Evolutionary conservation across 768 basidiomycete genomes (phyloP).

Genomic region (Serendipita sp.): DNA sequence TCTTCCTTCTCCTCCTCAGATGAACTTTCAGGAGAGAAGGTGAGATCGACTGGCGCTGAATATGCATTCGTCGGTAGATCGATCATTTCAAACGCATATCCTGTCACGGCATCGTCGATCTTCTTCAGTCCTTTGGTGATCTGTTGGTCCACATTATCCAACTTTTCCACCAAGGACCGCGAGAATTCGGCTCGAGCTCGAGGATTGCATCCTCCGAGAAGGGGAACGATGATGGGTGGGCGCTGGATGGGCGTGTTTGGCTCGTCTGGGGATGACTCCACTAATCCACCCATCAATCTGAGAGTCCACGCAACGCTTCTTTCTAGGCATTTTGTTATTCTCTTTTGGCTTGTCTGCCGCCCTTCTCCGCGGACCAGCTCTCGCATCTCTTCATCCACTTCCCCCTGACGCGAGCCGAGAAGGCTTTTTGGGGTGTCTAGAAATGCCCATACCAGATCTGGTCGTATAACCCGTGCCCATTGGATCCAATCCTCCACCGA

Average conservation of each 20-base stretch:
- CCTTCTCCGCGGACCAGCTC: conserved; percentile 28
- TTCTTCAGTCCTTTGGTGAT: conserved; percentile 32
- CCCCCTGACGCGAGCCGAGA: not conserved
- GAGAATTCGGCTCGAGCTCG: conserved; percentile 53
- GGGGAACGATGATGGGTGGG: conserved; percentile 38
- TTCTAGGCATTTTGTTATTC: conserved; percentile 59
- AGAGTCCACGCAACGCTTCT: conserved; percentile 50
- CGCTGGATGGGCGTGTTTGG: conserved; percentile 4
- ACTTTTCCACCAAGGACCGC: conserved; percentile 34
- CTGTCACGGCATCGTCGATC: conserved; percentile 52
- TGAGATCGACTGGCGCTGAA: not conserved
- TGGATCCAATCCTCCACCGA: conserved; percentile 9
- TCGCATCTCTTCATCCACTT: not conserved
- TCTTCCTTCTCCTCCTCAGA: not conserved
- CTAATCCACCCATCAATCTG: conserved; percentile 28
- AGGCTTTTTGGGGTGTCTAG: not conserved
- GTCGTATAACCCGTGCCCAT: not conserved
- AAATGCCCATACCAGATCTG: not conserved
- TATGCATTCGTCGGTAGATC: conserved; percentile 26
- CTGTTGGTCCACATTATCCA: conserved; percentile 40
- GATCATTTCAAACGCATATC: conserved; percentile 56
- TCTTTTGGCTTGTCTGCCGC: conserved; percentile 55
- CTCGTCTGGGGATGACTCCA: not conserved
- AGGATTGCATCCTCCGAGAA: conserved; percentile 43
- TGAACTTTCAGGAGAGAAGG: not conserved